Evolutionary conservation across 768 basidiomycete genomes (phyloP), one percentile per base, ranked within the genome.

Genomic region (Chalciporus piperatus): DNA sequence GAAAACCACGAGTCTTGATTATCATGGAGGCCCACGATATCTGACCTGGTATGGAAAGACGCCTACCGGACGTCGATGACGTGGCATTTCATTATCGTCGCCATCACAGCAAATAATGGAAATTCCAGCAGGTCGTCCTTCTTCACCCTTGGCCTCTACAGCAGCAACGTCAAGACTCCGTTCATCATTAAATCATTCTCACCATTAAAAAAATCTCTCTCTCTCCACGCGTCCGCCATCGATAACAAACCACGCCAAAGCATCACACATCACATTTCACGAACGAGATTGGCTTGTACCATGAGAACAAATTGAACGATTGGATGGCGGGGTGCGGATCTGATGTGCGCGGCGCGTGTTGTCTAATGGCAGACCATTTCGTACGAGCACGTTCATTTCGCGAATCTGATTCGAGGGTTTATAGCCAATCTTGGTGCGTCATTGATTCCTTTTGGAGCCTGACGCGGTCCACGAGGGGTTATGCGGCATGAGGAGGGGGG

Each of bases 351-450:
- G 48, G 33, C 52, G 58, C 55, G 52, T 57, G 61, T 4, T 57
- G 61, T 4, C 46, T 17, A 3, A 6, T 42, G 25, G 9, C 25
- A 11, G 9, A 40, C 22, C 41, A 35, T 42, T 41, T 46, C 41
- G n/a, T 17, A 50, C 33, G 51, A n/a, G 39, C 53, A 58, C 54
- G 52, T 52, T 64, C 59, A 60, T 52, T 48, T 52, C 62, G 59
- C 50, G 52, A 54, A 63, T 62, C 57, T 28, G 51, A 63, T 55
- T 64, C 54, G 48, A 58, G 56, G 62, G 59, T 44, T 40, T 32
- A 20, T 48, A 55, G 47, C 52, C 59, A 61, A 63, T 64, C 61
- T 63, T 20, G 53, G 58, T 30, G 50, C 20, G 42, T 47, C 33
- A 40, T 56, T n/a, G 35, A n/a, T 16, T 37, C 16, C n/a, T 16